Evolutionary conservation across 495 filamentous ascomycete genomes (phyloP).

Genomic region (Annulohypoxylon moriforme): DNA sequence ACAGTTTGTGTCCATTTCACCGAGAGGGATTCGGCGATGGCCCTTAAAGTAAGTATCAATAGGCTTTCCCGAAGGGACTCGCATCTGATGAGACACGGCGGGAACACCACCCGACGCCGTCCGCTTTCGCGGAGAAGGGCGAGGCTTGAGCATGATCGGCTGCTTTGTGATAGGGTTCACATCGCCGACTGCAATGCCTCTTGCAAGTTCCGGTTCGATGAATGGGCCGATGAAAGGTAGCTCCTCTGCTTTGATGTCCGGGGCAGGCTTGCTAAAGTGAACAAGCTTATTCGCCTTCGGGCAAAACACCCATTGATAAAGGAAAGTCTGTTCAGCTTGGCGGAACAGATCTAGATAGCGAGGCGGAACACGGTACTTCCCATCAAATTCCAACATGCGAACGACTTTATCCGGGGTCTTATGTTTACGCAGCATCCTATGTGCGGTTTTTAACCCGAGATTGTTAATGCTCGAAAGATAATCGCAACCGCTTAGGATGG

Average conservation of each 20-base stretch:
- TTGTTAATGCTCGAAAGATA: conserved; percentile 85
- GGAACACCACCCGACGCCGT: conserved; percentile 47
- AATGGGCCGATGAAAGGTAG: conserved; percentile 83
- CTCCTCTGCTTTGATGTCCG: conserved; percentile 68
- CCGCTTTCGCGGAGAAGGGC: conserved; percentile 53
- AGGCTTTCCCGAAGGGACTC: conserved; percentile 66
- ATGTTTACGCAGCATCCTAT: conserved; percentile 88
- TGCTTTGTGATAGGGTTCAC: conserved; percentile 90
- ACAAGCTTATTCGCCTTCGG: conserved; percentile 75
- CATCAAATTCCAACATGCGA: conserved; percentile 85
- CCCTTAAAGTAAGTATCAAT: conserved; percentile 82
- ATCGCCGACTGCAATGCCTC: conserved; percentile 83
- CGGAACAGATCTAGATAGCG: conserved; percentile 82
- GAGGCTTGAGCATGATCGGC: conserved; percentile 62
- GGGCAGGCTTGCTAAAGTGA: conserved; percentile 72
- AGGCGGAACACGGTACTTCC: conserved; percentile 79
- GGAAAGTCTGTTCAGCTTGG: conserved; percentile 90
- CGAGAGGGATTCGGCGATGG: conserved; percentile 78
- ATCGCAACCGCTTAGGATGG: conserved; percentile 97
- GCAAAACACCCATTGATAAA: conserved; percentile 94
- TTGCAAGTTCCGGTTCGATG: conserved; percentile 74
- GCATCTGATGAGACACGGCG: conserved; percentile 48
- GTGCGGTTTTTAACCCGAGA: conserved; percentile 93
- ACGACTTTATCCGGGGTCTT: conserved; percentile 86
- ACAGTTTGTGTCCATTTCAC: conserved; percentile 87